Evolutionary conservation across 352 stramenopile species (phyloP), one percentile per base, ranked within the genome.

Genomic region (Phytophthora hybrid): DNA sequence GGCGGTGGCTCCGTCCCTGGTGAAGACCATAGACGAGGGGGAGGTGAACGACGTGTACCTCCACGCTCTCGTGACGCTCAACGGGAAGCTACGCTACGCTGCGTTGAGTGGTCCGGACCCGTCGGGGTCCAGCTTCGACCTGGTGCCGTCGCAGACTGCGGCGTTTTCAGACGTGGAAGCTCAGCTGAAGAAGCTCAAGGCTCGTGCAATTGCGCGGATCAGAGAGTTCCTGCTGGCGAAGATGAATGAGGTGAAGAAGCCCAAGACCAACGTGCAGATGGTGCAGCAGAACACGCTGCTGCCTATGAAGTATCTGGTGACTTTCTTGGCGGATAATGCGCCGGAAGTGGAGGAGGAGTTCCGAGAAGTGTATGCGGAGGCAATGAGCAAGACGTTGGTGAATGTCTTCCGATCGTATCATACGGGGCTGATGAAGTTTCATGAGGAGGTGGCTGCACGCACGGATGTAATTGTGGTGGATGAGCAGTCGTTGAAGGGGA

Each of bases 181-280:
- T 46, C 93, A 99, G 67, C 83, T 98, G 21, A 86, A 97, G 71
- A 98, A 97, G 66, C 80, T 98, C 49, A 91, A 91, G 70, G 74
- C 76, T 16, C 89, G 93, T 53, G 90, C 93, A 3, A 79, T 92
- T 61, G 76, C 79, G 8, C 84, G 84, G 16, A 93, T 96, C 34
- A 85, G 97, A 32, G 93, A 99, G 60, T 99, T 98, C 67, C 96
- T 99, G 54, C 82, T 99, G 60, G 79, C 90, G 64, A 90, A 96
- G 71, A 97, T 99, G 76, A 90, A 90, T 60, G 91, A 97, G 61
- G 84, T 99, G n/a, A 93, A 97, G 76, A 97, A 97, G 66, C 94
- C 97, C 39, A 98, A 99, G 82, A 99, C 97, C 1, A 99, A 99
- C 82, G 93, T 99, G 60, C 95, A 99, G 69, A 99, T 99, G 85